phyloP scores from a whole-genome alignment of 371 early-diverging fungal genomes.

The Mucor lusitanicus region DNA sequence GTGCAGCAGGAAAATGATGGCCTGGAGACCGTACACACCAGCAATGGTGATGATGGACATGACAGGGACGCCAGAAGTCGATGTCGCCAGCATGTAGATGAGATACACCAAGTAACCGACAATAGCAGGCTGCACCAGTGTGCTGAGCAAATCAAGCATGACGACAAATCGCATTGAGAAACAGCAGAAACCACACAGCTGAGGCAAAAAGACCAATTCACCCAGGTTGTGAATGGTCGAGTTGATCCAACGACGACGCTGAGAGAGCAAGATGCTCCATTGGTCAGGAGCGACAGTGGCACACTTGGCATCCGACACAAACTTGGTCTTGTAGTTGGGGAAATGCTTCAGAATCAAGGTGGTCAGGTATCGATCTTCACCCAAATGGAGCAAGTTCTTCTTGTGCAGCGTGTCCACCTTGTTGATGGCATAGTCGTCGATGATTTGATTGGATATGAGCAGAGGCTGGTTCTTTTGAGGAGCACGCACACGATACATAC shows the following conservation, averaged over 20 bases:
- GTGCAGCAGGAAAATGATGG: conserved; percentile 78
- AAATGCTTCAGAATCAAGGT: conserved; percentile 99
- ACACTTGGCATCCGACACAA: conserved; percentile 95
- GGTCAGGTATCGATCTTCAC: conserved; percentile 94
- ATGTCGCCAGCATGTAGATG: conserved; percentile 52
- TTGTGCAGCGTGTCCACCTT: conserved; percentile 97
- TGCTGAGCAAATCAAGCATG: conserved; percentile 87
- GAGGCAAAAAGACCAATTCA: conserved; percentile 86
- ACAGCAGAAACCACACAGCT: conserved; percentile 93
- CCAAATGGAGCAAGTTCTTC: conserved; percentile 85
- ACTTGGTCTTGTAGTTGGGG: conserved; percentile 94
- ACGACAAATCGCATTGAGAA: conserved; percentile 98
- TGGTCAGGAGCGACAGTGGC: conserved; percentile 95
- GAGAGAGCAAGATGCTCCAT: conserved; percentile 93
- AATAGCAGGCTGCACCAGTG: conserved; percentile 89
- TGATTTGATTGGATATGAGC: conserved; percentile 85
- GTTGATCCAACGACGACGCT: conserved; percentile 98
- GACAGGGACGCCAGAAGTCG: conserved; percentile 43
- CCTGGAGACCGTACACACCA: conserved; percentile 80
- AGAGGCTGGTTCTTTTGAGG: conserved; percentile 85
- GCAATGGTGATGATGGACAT: conserved; percentile 68
- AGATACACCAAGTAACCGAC: conserved; percentile 79
- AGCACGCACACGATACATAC: conserved; percentile 89
- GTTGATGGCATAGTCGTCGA: conserved; percentile 94
- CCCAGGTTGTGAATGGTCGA: conserved; percentile 96